phyloP scores from a whole-genome alignment of 2,329 filamentous ascomycete genomes.

The Trichoderma hamatum region DNA sequence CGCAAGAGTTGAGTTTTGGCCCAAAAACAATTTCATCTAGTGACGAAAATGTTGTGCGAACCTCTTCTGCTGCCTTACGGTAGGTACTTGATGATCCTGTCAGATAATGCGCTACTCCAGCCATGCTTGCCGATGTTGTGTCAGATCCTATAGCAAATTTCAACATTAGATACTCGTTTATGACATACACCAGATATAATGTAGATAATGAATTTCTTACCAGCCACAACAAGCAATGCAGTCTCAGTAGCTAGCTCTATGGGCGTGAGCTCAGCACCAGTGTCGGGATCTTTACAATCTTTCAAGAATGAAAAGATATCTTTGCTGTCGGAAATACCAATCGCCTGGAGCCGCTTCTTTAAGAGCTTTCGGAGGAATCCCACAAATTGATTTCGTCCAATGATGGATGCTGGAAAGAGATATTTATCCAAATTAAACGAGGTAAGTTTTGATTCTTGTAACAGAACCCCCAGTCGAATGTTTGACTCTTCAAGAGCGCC shows the following conservation, averaged over 20 bases:
- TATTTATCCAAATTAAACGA: constrained; percentile 19
- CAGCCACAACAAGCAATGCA: constrained; percentile 39
- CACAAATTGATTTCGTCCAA: constrained; percentile 23
- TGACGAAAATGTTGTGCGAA: constrained; percentile 37
- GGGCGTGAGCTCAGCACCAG: constrained; percentile 46
- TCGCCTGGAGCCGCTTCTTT: constrained; percentile 1
- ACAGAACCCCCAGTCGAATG: constrained; percentile 30
- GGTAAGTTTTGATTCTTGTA: constrained; percentile 24
- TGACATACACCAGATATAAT: background rate
- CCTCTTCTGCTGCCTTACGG: constrained; percentile 34
- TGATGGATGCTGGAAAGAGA: constrained; percentile 28
- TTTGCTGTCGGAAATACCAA: constrained; percentile 39
- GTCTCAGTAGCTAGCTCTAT: constrained; percentile 48
- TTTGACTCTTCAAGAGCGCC: constrained; percentile 32
- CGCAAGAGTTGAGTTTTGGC: constrained; percentile 38
- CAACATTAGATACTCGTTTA: background rate
- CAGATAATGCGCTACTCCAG: constrained; percentile 46
- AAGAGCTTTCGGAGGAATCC: constrained; percentile 27
- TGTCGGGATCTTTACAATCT: constrained; percentile 50
- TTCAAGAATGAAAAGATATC: constrained; percentile 54
- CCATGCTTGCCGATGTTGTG: constrained; percentile 44
- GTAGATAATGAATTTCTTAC: constrained; percentile 6
- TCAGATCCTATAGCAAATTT: constrained; percentile 37
- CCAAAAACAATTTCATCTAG: constrained; percentile 43
- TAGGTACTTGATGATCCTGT: constrained; percentile 37